A percentile compares a stretch with the other conserved stretches of the same genome.
Evolutionary conservation across 2,329 filamentous ascomycete species (phyloP).

Genomic region (Clarireedia hainanense): DNA sequence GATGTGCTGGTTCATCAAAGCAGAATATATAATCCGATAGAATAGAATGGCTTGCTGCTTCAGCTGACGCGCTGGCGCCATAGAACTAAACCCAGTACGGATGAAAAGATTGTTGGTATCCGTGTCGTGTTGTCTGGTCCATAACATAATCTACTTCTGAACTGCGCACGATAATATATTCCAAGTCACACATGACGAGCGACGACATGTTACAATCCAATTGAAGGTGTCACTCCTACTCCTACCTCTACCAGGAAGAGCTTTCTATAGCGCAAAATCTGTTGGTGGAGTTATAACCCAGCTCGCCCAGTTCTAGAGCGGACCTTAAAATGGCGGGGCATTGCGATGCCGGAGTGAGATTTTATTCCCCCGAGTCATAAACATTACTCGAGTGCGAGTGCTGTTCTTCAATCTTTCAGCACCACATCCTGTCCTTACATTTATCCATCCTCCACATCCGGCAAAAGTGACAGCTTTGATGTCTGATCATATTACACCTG

Average conservation of each 20-base stretch:
- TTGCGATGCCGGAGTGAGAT: background rate
- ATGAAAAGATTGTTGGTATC: too few relatives aligned
- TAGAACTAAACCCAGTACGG: too few relatives aligned
- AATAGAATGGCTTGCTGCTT: too few relatives aligned
- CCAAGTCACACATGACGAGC: too few relatives aligned
- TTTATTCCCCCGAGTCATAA: background rate
- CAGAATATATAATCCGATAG: too few relatives aligned
- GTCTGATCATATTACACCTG: slow-evolving; percentile 15
- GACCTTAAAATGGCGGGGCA: background rate
- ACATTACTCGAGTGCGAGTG: background rate
- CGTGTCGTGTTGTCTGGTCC: too few relatives aligned
- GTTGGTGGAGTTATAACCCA: background rate
- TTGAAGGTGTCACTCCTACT: background rate
- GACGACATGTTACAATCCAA: too few relatives aligned
- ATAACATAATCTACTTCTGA: too few relatives aligned
- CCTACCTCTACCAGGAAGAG: background rate
- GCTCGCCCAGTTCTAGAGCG: background rate
- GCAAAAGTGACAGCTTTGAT: slow-evolving; percentile 2
- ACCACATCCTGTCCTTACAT: background rate
- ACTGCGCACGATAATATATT: too few relatives aligned
- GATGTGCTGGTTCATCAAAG: too few relatives aligned
- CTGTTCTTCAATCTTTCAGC: background rate
- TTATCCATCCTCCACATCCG: background rate
- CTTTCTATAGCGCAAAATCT: background rate
- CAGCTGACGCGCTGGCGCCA: too few relatives aligned